A percentile compares a stretch with the other conserved stretches of the same genome.
Evolutionary conservation across 2,329 filamentous ascomycete genomes (phyloP).

Genomic region (Pyrenophora seminiperda): DNA sequence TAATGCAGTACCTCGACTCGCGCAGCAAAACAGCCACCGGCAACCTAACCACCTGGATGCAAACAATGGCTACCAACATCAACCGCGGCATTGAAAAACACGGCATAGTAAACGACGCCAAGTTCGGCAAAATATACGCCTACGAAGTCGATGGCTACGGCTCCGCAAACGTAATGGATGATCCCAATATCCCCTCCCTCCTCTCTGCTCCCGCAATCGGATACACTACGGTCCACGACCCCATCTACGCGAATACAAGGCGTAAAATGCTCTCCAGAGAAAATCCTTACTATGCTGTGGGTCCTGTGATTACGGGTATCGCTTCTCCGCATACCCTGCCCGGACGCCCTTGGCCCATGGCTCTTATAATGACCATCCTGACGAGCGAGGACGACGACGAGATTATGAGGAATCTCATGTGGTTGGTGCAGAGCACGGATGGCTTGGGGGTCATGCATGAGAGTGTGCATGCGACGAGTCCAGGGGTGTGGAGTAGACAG

Average conservation of each 20-base stretch:
- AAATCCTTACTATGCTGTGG: conserved; percentile 57
- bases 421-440: conserved; percentile 55
- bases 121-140: conserved; percentile 51
- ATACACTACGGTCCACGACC: conserved; percentile 52
- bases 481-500: conserved; percentile 52
- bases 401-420: conserved; percentile 48
- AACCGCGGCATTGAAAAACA: conserved; percentile 51
- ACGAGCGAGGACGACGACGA: conserved; percentile 55
- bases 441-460: conserved; percentile 58
- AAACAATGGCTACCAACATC: conserved; percentile 56
- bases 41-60: conserved; percentile 61
- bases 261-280: conserved; percentile 48
- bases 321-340: conserved; percentile 55
- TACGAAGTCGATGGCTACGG: conserved; percentile 57
- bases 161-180: conserved; percentile 67
- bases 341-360: conserved; percentile 57
- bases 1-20: conserved; percentile 55
- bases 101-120: conserved; percentile 45
- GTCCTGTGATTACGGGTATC: conserved; percentile 52
- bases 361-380: conserved; percentile 55
- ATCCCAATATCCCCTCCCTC: conserved; percentile 71
- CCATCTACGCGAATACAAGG: conserved; percentile 54
- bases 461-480: conserved; percentile 52
- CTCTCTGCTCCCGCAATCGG: conserved; percentile 68
- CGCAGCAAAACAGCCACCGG: conserved; percentile 50